Conservation (phyloP, 257 asterid genomes). For the Handroanthus guayacan region DNA sequence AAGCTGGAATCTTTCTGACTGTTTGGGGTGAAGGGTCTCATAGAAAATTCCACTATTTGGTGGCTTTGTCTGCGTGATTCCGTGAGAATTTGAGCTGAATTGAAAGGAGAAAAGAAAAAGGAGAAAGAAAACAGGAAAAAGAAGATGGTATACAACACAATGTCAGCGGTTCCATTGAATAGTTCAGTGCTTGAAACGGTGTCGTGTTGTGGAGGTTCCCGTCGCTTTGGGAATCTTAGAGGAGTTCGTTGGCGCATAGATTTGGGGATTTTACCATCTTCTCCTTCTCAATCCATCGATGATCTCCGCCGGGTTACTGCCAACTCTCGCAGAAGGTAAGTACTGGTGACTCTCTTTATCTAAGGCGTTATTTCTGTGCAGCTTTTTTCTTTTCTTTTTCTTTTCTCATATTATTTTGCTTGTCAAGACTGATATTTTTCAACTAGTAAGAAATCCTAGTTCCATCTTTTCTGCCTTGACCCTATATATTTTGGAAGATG, state of each 20-base stretch:
- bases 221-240: slow-evolving; percentile 71
- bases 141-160: slow-evolving; percentile 17
- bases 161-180: slow-evolving; percentile 35
- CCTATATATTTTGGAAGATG: background rate
- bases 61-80: slow-evolving; percentile 9
- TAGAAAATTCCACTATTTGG: background rate
- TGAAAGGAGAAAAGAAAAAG: background rate
- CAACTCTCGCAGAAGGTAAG: slow-evolving; percentile 87
- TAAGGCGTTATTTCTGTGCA: background rate
- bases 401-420: background rate
- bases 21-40: slow-evolving; percentile 13
- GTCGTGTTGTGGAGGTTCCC: slow-evolving; percentile 41
- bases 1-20: background rate
- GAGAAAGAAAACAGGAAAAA: background rate
- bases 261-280: slow-evolving; percentile 87
- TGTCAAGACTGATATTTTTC: background rate
- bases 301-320: slow-evolving; percentile 93
- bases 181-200: slow-evolving; percentile 47
- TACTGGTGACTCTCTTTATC: background rate
- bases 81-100: slow-evolving; percentile 23
- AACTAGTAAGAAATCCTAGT: background rate
- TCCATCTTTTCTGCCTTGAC: background rate
- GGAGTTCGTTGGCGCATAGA: slow-evolving; percentile 93
- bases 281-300: slow-evolving; percentile 62
- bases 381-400: background rate